These are phyloP conservation scores for Vitis rotundifolia DNA, from an alignment of 164 flowering plant genomes.

Conservation along the genomic window DNA sequence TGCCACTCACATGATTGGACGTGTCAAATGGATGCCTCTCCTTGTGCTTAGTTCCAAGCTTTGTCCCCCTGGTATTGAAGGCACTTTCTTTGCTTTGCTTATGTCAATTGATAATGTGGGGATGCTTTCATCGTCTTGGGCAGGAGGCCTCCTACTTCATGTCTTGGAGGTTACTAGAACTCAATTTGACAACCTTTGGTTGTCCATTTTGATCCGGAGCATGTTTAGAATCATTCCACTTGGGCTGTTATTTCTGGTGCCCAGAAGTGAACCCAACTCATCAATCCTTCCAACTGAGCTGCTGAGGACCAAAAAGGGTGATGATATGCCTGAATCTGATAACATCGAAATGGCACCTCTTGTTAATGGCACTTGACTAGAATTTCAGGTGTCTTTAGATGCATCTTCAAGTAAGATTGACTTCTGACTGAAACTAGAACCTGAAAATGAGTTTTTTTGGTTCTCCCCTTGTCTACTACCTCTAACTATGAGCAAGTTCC, in stretches of 20 bases:
- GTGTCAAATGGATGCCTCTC: slow-evolving; percentile 77
- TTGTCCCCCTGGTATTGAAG: slow-evolving; percentile 75
- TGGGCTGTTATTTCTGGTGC: slow-evolving; percentile 52
- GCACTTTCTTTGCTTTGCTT: slow-evolving; percentile 76
- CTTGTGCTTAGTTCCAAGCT: slow-evolving; percentile 70
- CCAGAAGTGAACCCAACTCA: slow-evolving; percentile 43
- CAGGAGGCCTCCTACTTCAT: slow-evolving; percentile 59
- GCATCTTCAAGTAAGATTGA: no score
- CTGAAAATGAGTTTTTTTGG: no score
- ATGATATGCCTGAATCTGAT: slow-evolving; percentile 17
- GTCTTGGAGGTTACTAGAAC: slow-evolving; percentile 50
- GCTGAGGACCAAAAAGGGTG: slow-evolving; percentile 20
- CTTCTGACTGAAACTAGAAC: no score
- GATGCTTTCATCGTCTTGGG: slow-evolving; percentile 54
- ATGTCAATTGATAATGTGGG: slow-evolving; percentile 78
- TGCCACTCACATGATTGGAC: slow-evolving; percentile 44
- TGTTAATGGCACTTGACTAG: slow-evolving; percentile 20
- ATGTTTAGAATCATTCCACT: slow-evolving; percentile 49
- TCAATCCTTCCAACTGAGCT: slow-evolving; percentile 40
- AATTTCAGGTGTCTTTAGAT: no score
- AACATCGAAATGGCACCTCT: slow-evolving; percentile 53
- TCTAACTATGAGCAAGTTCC: no score
- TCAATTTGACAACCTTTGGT: slow-evolving; percentile 55
- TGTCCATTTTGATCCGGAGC: slow-evolving; percentile 59
- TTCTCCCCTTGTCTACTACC: no score